These are phyloP conservation scores for Hanseniaspora sp. DNA, from an alignment of 1,139 yeast species.

Conservation along the genomic window DNA sequence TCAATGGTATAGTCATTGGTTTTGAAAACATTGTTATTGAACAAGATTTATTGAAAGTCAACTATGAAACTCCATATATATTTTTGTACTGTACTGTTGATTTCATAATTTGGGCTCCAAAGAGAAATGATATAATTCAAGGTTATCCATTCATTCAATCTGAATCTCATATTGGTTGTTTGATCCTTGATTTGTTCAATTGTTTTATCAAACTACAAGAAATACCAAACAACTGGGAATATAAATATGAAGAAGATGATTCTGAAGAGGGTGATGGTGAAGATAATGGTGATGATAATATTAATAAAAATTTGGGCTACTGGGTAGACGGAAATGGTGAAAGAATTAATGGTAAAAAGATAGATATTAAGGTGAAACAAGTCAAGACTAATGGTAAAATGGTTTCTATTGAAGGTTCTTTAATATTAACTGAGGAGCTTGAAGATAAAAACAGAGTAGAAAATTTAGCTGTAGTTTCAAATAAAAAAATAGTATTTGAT, in stretches of 20 bases:
- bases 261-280: constrained; percentile 27
- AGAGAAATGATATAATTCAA: constrained; percentile 68
- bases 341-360: constrained; percentile 61
- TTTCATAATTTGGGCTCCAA: constrained; percentile 79
- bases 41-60: constrained; percentile 28
- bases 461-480: constrained; percentile 33
- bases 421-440: constrained; percentile 32
- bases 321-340: constrained; percentile 72
- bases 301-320: constrained; percentile 45
- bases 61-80: constrained; percentile 51
- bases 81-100: constrained; percentile 83
- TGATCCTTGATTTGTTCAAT: constrained; percentile 86
- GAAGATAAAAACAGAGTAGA: constrained; percentile 22
- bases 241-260: constrained; percentile 54
- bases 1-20: constrained; percentile 74
- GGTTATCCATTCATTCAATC: constrained; percentile 88
- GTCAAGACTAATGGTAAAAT: constrained; percentile 72
- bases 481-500: constrained; percentile 34
- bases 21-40: constrained; percentile 50
- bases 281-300: constrained; percentile 24
- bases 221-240: constrained; percentile 75
- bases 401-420: constrained; percentile 75
- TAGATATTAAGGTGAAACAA: constrained; percentile 59
- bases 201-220: constrained; percentile 78
- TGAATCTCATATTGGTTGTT: constrained; percentile 85